phyloP scores from a whole-genome alignment of 345 rosid species.

The Hypericum androsaemum region DNA sequence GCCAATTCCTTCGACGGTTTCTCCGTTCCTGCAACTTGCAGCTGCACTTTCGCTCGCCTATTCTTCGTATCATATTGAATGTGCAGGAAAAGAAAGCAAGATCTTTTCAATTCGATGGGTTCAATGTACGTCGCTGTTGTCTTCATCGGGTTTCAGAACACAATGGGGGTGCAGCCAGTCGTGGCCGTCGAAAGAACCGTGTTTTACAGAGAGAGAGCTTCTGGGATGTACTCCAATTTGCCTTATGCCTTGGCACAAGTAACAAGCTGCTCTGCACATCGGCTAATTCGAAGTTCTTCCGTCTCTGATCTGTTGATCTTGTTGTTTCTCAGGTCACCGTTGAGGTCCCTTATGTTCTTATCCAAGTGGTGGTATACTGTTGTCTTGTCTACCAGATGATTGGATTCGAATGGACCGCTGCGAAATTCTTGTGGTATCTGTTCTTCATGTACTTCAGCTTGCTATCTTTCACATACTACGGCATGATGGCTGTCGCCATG shows the following conservation, averaged over 20 bases:
- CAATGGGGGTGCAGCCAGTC: constrained; percentile 50
- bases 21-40: too few species aligned
- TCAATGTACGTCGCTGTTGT: constrained; percentile 65
- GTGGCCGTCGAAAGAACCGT: constrained; percentile 64
- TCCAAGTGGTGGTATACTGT: too few species aligned
- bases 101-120: constrained; percentile 58
- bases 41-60: background rate
- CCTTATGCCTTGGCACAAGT: constrained; percentile 74
- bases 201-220: constrained; percentile 69
- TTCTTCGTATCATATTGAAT: background rate
- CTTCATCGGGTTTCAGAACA: constrained; percentile 60
- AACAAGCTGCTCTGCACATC: background rate
- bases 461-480: background rate
- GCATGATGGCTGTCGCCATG: constrained; percentile 1
- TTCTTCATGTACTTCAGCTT: constrained; percentile 2
- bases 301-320: too few species aligned
- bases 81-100: constrained; percentile 36
- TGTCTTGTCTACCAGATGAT: too few species aligned
- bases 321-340: too few species aligned
- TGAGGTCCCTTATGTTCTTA: too few species aligned
- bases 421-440: constrained; percentile 1
- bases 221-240: constrained; percentile 75
- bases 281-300: too few species aligned
- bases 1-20: constrained; percentile 1
- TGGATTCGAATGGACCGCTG: background rate